Conservation (phyloP, 345 rosid species). For the Lepidium aucheri region DNA sequence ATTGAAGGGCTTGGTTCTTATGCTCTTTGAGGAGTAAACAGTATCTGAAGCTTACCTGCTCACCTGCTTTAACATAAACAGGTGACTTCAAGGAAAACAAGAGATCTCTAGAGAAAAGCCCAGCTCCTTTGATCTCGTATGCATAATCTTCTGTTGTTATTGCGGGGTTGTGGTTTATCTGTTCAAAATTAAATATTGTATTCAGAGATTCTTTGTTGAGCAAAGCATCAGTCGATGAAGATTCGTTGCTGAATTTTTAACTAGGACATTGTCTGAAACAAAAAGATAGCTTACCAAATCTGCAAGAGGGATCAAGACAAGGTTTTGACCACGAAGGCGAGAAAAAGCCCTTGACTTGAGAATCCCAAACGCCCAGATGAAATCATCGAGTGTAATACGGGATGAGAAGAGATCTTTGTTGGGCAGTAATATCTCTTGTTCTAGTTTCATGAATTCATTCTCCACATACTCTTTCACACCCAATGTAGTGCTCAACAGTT, state of each 20-base stretch:
- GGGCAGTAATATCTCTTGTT: constrained; percentile 57
- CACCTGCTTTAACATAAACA: constrained; percentile 71
- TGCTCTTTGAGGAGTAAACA: background rate
- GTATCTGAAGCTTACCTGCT: constrained; percentile 50
- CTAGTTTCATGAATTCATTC: constrained; percentile 49
- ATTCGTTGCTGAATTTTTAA: background rate
- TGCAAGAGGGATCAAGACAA: constrained; percentile 81
- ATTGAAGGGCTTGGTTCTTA: background rate
- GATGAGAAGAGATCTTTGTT: constrained; percentile 58
- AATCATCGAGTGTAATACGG: constrained; percentile 54
- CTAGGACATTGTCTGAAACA: background rate
- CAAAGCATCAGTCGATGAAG: background rate
- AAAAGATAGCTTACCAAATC: constrained; percentile 53
- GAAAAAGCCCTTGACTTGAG: constrained; percentile 88
- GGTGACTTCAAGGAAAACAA: constrained; percentile 79
- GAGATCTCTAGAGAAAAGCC: constrained; percentile 82
- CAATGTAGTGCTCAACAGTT: constrained; percentile 61
- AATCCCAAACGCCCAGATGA: constrained; percentile 86
- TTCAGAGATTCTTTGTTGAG: background rate
- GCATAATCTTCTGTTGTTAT: constrained; percentile 71
- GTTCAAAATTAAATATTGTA: constrained; percentile 9
- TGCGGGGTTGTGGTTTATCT: constrained; percentile 80
- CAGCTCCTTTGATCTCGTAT: constrained; percentile 93
- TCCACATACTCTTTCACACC: constrained; percentile 62
- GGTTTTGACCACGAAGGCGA: constrained; percentile 79